Evolutionary conservation across 2,329 filamentous ascomycete genomes (phyloP).

Genomic region (Orbilia quercus): DNA sequence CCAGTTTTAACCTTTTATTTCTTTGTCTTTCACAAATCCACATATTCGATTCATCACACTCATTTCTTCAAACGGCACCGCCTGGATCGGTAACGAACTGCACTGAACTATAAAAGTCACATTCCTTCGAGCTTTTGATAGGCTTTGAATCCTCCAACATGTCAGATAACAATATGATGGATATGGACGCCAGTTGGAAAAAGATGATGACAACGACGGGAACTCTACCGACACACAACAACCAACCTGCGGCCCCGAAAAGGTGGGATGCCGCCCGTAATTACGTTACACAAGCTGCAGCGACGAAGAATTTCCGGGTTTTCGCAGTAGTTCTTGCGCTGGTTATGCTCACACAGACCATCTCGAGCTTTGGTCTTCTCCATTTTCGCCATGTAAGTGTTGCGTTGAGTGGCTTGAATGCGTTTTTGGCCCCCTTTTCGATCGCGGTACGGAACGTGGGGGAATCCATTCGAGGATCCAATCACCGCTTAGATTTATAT

Average conservation of each 20-base stretch:
- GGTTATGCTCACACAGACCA: conserved; percentile 29
- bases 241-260: neutral
- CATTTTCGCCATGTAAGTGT: conserved; percentile 36
- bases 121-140: conserved; percentile 17
- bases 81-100: neutral
- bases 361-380: conserved; percentile 34
- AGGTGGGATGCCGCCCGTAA: conserved; percentile 33
- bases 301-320: conserved; percentile 40
- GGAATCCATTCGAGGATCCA: conserved; percentile 2
- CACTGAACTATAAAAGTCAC: neutral
- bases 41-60: too few species aligned
- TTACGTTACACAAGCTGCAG: conserved; percentile 29
- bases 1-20: too few species aligned
- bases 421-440: conserved; percentile 21
- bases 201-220: conserved; percentile 15
- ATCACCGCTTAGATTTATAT: neutral
- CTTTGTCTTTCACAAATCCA: too few species aligned
- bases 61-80: too few species aligned
- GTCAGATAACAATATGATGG: neutral
- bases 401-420: neutral
- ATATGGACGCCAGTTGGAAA: conserved; percentile 34
- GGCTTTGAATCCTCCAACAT: neutral
- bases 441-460: conserved; percentile 32
- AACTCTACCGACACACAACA: conserved; percentile 10
- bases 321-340: conserved; percentile 26